phyloP scores from a whole-genome alignment of 2,329 filamentous ascomycete species.

The Atkinsonella texensis region DNA sequence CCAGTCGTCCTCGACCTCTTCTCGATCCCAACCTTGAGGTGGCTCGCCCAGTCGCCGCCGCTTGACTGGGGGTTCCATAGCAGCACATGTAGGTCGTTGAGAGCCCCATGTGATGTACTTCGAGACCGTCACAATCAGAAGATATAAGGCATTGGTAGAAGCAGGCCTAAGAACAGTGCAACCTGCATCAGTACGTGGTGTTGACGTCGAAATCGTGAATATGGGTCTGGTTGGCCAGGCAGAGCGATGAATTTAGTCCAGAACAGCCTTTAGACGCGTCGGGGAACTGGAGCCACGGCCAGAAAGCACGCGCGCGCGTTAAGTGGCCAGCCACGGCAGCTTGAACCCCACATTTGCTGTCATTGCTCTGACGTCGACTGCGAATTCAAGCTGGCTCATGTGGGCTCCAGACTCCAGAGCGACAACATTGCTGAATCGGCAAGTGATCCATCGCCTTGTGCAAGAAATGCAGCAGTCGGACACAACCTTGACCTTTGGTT shows the following conservation, averaged over 20 bases:
- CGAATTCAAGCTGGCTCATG: no score
- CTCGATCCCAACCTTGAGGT: constrained; percentile 14
- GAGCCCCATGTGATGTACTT: constrained; percentile 5
- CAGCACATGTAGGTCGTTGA: neutral
- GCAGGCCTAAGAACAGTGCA: neutral
- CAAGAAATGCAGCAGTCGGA: no score
- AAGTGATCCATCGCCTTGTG: no score
- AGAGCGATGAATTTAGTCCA: neutral
- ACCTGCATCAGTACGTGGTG: neutral
- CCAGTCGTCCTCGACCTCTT: constrained; percentile 1
- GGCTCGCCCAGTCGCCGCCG: constrained; percentile 41
- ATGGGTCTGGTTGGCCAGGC: neutral
- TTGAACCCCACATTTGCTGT: neutral
- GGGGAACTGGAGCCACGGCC: neutral
- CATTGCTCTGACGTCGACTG: neutral
- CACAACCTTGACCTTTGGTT: neutral
- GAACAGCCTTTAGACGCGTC: constrained; percentile 6
- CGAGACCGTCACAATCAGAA: neutral
- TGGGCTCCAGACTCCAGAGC: no score
- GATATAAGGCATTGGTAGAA: neutral
- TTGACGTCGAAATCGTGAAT: neutral
- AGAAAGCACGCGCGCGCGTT: constrained; percentile 1
- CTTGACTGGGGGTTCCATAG: constrained; percentile 50
- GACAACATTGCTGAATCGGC: no score
- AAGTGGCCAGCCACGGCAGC: neutral